phyloP scores from a whole-genome alignment of 352 stramenopile species.

The Stephanocyclus meneghinianus region DNA sequence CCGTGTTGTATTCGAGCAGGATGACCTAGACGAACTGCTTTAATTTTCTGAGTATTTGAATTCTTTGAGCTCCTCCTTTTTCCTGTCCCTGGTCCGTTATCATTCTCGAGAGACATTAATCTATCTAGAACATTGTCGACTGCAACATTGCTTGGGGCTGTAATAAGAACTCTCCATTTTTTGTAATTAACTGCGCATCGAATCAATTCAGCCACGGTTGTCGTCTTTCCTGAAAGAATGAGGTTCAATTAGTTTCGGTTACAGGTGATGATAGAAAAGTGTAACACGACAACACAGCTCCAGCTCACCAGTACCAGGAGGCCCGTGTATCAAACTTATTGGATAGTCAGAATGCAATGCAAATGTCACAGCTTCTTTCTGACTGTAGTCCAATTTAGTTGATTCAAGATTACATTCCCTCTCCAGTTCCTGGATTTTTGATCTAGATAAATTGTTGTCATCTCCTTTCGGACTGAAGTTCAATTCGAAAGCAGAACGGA shows the following conservation, averaged over 20 bases:
- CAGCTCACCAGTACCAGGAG: slow-evolving; percentile 60
- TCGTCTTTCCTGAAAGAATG: slow-evolving; percentile 88
- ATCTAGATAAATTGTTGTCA: slow-evolving; percentile 15
- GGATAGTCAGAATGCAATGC: slow-evolving; percentile 57
- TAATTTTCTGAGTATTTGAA: slow-evolving; percentile 35
- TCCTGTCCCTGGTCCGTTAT: slow-evolving; percentile 16
- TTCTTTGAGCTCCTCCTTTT: slow-evolving; percentile 47
- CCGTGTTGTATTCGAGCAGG: slow-evolving; percentile 89
- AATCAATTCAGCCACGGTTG: slow-evolving; percentile 95
- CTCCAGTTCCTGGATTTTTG: slow-evolving; percentile 36
- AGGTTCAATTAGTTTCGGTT: neutral
- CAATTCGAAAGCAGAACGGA: slow-evolving; percentile 56
- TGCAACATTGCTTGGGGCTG: slow-evolving; percentile 96
- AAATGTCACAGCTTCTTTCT: slow-evolving; percentile 75
- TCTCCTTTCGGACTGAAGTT: slow-evolving; percentile 43
- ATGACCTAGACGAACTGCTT: slow-evolving; percentile 89
- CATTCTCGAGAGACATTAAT: slow-evolving; percentile 76
- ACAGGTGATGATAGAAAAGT: neutral
- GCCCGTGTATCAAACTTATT: slow-evolving; percentile 77
- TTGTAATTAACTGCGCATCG: slow-evolving; percentile 87
- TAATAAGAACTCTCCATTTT: slow-evolving; percentile 91
- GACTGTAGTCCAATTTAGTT: slow-evolving; percentile 69
- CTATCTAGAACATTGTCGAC: slow-evolving; percentile 98
- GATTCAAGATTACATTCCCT: slow-evolving; percentile 41
- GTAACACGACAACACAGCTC: neutral